Conservation (phyloP, 257 asterid genomes). For the Solanum chiquidenum region DNA sequence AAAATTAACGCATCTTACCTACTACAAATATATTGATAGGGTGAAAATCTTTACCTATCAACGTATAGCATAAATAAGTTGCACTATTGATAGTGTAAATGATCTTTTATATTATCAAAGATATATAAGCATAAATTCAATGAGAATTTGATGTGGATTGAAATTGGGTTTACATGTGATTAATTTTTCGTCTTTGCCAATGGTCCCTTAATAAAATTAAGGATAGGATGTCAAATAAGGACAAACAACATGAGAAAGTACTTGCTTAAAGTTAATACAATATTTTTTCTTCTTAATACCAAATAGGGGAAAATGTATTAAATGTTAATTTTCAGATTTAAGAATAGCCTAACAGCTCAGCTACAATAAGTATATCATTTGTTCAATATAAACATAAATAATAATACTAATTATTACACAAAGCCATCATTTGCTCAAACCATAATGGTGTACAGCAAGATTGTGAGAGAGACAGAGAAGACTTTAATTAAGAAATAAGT, state of each 20-base stretch:
- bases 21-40: not conserved
- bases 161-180: not conserved
- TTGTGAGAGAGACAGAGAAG: not conserved
- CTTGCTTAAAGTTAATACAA: not conserved
- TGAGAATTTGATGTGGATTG: not conserved
- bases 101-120: not conserved
- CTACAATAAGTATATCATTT: not conserved
- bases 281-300: not conserved
- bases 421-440: not conserved
- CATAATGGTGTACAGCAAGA: not conserved
- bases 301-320: not conserved
- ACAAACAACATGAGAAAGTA: not conserved
- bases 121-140: not conserved
- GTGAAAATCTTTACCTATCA: not conserved
- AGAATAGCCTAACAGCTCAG: not conserved
- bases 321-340: not conserved
- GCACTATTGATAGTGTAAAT: not conserved
- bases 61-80: not conserved
- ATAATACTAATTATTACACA: not conserved
- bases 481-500: not conserved
- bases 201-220: not conserved
- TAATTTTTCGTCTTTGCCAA: not conserved
- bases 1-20: not conserved
- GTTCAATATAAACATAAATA: not conserved
- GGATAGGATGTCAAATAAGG: not conserved